These are phyloP conservation scores for Mucor lusitanicus DNA, from an alignment of 371 early-diverging fungal species.

Conservation along the genomic window DNA sequence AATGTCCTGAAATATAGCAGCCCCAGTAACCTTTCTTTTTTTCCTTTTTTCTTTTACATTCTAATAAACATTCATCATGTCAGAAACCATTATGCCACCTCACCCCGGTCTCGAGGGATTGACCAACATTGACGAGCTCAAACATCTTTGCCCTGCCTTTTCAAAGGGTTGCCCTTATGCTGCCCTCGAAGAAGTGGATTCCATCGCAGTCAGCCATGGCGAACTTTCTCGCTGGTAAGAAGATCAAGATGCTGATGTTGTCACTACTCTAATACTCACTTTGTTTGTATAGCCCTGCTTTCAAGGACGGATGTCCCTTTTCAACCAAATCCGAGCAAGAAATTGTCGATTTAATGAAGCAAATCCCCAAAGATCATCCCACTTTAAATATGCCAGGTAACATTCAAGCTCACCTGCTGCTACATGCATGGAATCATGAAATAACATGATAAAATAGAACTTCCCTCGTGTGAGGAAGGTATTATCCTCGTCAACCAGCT, in stretches of 20 bases:
- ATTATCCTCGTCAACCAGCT: conserved; percentile 38
- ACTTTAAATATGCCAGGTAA: conserved; percentile 37
- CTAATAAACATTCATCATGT: conserved; percentile 1
- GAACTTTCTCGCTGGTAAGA: conserved; percentile 49
- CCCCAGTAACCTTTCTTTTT: no score
- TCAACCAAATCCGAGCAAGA: conserved; percentile 43
- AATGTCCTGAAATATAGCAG: no score
- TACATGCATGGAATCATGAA: no score
- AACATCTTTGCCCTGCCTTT: conserved; percentile 52
- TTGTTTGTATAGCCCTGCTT: conserved; percentile 39
- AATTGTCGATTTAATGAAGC: conserved; percentile 27
- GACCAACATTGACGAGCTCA: conserved; percentile 37
- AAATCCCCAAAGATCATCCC: conserved; percentile 48
- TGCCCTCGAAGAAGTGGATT: conserved; percentile 33
- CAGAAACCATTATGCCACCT: conserved; percentile 24
- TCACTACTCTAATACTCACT: background rate
- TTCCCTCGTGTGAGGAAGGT: conserved; percentile 45
- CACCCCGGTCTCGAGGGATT: conserved; percentile 47
- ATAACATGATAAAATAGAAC: conserved; percentile 17
- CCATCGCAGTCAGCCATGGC: conserved; percentile 32
- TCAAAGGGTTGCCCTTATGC: conserved; percentile 53
- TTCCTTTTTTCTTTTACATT: background rate
- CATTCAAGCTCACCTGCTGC: no score
- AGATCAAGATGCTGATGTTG: background rate
- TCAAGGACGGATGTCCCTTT: conserved; percentile 52